Base-by-base conservation (phyloP, 78 protist species). In the Corallochytrium limacisporum region DNA sequence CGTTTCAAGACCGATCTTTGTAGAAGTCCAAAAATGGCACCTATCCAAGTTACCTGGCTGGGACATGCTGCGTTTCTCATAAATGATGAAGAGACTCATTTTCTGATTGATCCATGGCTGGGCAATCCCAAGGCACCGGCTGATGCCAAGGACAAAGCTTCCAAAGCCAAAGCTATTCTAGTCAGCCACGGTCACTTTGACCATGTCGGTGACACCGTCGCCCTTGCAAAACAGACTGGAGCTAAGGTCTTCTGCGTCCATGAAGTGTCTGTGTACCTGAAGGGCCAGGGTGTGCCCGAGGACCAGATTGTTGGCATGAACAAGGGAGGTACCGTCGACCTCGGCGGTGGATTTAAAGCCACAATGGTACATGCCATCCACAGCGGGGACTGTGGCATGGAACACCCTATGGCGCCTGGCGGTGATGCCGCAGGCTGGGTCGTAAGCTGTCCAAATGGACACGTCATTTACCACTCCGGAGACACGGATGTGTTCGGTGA, bases 401-500 rank as follows among this genome's bases (percentile, higher is more conserved):
- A 13, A 10, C 37, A 15, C 36, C 44, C 38, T 10, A 20, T 62
- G 22, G 16, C 22, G 37, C 40, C 37, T 3, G 69, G 60, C 15
- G 69, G 62, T 7, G 35, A 31, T 24, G 56, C 51, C 18, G 56
- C 69, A 7, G 69, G 69, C 2, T 62, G 18, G 28, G 69, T 62
- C 28, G 12, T 62, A 39, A 13, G 43, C 69, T 10, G n/a, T 3
- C 69, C 69, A 36, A 38, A 31, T 12, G 69, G 69, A 1, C 63
- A 56, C 63, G 42, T 28, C 56, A 49, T 65, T 22, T 65, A 65
- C 46, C 71, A 65, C 71, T 38, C 71, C 3, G 71, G 71, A 31
- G 71, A 65, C 56, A 65, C 71, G 26, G 71, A 65, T 44, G 71
- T 65, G 32, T 65, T 65, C 16, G 43, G 62, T 2, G 71, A 65